Conservation (phyloP, 2,329 filamentous ascomycete genomes). For the Elsinoe ampelina region DNA sequence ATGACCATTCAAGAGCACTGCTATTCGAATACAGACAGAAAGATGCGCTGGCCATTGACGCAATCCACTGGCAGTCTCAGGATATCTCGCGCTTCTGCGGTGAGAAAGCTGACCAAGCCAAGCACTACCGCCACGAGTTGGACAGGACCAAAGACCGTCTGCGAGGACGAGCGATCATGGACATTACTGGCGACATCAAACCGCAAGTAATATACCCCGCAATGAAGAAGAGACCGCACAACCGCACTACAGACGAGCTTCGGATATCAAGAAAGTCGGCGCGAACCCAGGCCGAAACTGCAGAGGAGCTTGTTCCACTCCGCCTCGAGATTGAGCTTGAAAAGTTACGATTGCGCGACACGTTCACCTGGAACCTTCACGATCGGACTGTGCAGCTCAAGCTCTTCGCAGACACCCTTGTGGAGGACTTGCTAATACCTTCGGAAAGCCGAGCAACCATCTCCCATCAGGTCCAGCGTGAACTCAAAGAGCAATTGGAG, state of each 20-base stretch:
- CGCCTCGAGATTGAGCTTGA: constrained; percentile 91
- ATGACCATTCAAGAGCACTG: constrained; percentile 26
- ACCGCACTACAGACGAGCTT: constrained; percentile 62
- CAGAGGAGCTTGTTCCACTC: constrained; percentile 85
- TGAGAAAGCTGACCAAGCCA: constrained; percentile 53
- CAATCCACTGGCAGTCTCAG: constrained; percentile 41
- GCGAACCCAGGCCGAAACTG: constrained; percentile 75
- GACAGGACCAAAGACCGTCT: constrained; percentile 56
- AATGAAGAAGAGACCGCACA: constrained; percentile 66
- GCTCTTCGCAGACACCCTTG: constrained; percentile 76
- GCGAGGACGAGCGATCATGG: constrained; percentile 42
- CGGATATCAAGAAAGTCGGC: constrained; percentile 72
- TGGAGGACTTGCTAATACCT: constrained; percentile 77
- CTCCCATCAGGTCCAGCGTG: constrained; percentile 67
- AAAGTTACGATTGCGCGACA: constrained; percentile 90
- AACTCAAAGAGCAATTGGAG: constrained; percentile 79
- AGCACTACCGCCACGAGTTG: constrained; percentile 42
- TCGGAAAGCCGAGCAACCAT: constrained; percentile 57
- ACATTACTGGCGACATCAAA: constrained; percentile 42
- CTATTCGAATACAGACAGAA: constrained; percentile 57
- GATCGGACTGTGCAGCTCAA: constrained; percentile 74
- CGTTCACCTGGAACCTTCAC: constrained; percentile 96
- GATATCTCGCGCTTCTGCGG: constrained; percentile 41
- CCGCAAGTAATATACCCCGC: constrained; percentile 68
- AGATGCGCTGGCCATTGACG: constrained; percentile 50